These are phyloP conservation scores for Trametes sanguinea DNA, from an alignment of 768 basidiomycete species.

Conservation along the genomic window DNA sequence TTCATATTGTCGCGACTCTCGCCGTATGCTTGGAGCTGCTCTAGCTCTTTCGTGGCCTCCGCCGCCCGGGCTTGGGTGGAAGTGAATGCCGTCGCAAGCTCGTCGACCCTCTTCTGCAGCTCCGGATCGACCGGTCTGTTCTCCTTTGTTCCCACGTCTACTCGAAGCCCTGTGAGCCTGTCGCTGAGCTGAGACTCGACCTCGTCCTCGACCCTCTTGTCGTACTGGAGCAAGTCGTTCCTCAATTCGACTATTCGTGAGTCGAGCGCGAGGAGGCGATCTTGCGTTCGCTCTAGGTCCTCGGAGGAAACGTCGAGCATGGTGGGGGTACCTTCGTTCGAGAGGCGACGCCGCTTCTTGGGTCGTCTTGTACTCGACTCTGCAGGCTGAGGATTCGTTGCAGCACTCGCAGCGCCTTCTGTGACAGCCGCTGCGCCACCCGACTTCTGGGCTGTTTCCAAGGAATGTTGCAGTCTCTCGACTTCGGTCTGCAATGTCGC, in stretches of 20 bases:
- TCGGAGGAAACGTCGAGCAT: constrained; percentile 11
- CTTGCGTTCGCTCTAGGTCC: constrained; percentile 33
- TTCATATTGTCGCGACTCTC: background rate
- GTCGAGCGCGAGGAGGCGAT: constrained; percentile 34
- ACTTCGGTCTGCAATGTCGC: constrained; percentile 19
- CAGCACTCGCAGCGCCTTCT: background rate
- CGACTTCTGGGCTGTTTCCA: background rate
- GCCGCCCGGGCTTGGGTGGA: background rate
- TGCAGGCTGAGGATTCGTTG: background rate
- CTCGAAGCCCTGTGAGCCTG: background rate
- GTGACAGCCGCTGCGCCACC: background rate
- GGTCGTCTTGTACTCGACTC: constrained; percentile 2
- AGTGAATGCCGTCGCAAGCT: background rate
- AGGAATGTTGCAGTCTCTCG: background rate
- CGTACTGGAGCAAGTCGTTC: constrained; percentile 40
- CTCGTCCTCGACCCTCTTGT: constrained; percentile 34
- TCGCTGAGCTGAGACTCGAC: constrained; percentile 26
- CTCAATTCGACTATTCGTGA: constrained; percentile 36
- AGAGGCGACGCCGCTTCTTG: constrained; percentile 23
- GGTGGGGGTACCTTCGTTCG: background rate
- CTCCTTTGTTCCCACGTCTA: background rate
- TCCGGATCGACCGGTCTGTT: constrained; percentile 4
- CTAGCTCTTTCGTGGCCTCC: background rate
- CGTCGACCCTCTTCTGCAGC: constrained; percentile 9
- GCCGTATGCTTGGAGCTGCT: background rate